Conservation (phyloP, 2,329 filamentous ascomycete species). For the Ceratocystiopsis minuta region DNA sequence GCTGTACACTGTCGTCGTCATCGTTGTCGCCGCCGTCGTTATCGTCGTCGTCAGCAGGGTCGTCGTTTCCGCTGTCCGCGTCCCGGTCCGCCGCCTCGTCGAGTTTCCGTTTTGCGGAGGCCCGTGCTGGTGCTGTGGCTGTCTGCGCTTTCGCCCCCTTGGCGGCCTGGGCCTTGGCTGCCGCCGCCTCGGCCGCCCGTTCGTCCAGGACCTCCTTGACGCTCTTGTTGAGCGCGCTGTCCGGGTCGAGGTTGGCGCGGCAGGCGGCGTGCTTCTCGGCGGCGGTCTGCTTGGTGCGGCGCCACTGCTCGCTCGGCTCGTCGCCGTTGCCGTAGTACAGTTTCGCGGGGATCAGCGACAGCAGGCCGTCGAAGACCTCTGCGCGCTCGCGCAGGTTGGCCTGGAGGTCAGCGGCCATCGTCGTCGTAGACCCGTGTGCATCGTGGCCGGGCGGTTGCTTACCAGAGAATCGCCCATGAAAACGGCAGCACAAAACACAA, state of each 20-base stretch:
- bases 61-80: not conserved
- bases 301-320: conserved; percentile 80
- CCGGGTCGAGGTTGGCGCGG: conserved; percentile 69
- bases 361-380: conserved; percentile 68
- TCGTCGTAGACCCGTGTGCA: too few species aligned
- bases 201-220: conserved; percentile 91
- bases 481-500: too few species aligned
- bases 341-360: conserved; percentile 78
- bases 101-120: too few species aligned
- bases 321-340: conserved; percentile 77
- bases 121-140: too few species aligned
- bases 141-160: too few species aligned
- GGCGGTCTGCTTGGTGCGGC: conserved; percentile 88
- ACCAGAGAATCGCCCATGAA: too few species aligned
- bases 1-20: conserved; percentile 25
- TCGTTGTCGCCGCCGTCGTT: conserved; percentile 19
- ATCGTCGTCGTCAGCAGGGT: conserved; percentile 10
- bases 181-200: conserved; percentile 38
- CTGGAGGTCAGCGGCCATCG: not conserved
- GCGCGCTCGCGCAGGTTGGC: conserved; percentile 32
- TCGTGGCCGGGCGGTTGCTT: too few species aligned
- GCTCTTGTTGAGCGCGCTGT: conserved; percentile 60
- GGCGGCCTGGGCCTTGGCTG: conserved; percentile 10
- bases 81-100: too few species aligned
- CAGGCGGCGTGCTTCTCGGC: conserved; percentile 48